Base-by-base conservation (phyloP, 2,329 filamentous ascomycete species). In the Endothia cerciana region DNA sequence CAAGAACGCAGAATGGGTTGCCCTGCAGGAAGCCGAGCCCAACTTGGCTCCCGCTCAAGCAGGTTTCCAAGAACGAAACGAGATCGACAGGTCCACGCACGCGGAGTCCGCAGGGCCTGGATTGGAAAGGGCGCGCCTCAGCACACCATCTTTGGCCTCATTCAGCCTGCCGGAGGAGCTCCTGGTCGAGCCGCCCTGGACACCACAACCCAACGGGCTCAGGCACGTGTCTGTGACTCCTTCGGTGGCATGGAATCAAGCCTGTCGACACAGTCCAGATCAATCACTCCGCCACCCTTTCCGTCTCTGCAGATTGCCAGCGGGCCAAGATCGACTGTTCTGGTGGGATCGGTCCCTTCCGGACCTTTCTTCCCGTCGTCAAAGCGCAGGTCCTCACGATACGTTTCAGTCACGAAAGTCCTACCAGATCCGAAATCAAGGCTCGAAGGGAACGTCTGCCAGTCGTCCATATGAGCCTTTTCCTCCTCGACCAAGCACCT, bases 61-160 rank as follows among this genome's bases (percentile, higher is more conserved):
- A 30, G 17, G 47, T 17, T 51, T 28, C 47, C 47, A 17, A 17
- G 47, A 51, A 51, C 47, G 47, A 51, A 30, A 51, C 47, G 28
- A 25, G 47, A 51, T 51, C 47, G 47, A 28, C 47, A 51, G 47
- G 47, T 6, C 47, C 47, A 30, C 47, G 25, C 17, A 22, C 43
- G n/a, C 6, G 43, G n/a, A 45, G 43, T 7, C 47, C 28, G 47
- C 25, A 51, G 25, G 47, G 11, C 15, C 11, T 17, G 7, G 15
- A 51, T 49, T 49, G 45, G 45, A 22, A 17, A 22, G 28, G 47
- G 47, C 22, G 28, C 28, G 22, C 47, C 47, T 15, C 25, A 28
- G 22, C 22, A 51, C 51, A 55, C 51, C 30, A 55, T 36, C 19
- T 19, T n/a, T 36, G 28, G 36, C 51, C 51, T 55, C 36, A 55